These are phyloP conservation scores for Misopates orontium DNA, from an alignment of 257 asterid species.

Conservation along the genomic window DNA sequence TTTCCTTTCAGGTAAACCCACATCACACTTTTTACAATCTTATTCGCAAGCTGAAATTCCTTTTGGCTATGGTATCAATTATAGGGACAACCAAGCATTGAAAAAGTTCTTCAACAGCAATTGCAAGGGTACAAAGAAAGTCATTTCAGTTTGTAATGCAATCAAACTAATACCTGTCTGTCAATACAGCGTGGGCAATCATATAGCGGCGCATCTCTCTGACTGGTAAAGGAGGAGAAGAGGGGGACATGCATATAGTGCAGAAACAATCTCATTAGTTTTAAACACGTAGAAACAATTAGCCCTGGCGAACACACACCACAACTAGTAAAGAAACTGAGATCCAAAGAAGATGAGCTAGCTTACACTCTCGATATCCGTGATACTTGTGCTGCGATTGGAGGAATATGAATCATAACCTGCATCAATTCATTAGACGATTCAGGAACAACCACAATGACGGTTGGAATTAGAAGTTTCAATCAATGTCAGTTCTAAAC, in stretches of 20 bases:
- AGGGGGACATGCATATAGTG: slow-evolving; percentile 24
- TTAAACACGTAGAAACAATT: background rate
- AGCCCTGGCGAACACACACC: slow-evolving; percentile 3
- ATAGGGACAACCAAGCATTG: slow-evolving; percentile 16
- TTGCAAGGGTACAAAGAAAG: background rate
- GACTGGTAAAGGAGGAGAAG: slow-evolving; percentile 37
- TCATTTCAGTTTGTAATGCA: slow-evolving; percentile 17
- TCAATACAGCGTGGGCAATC: slow-evolving; percentile 55
- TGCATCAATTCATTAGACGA: slow-evolving; percentile 34
- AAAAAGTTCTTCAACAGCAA: too few species aligned
- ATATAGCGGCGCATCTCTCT: slow-evolving; percentile 39
- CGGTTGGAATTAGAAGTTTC: background rate
- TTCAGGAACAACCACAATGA: slow-evolving; percentile 17
- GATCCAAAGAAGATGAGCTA: slow-evolving; percentile 14
- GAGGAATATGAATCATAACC: slow-evolving; percentile 31
- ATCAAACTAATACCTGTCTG: slow-evolving; percentile 42
- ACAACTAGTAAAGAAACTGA: slow-evolving; percentile 5
- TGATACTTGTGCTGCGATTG: slow-evolving; percentile 43
- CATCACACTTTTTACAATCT: slow-evolving; percentile 7
- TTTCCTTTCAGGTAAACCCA: slow-evolving; percentile 5
- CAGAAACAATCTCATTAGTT: slow-evolving; percentile 20
- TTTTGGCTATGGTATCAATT: slow-evolving; percentile 14
- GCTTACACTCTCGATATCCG: slow-evolving; percentile 46
- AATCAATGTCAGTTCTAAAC: slow-evolving; percentile 2
- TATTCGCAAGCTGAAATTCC: slow-evolving; percentile 10